Base-by-base conservation (phyloP, 2,329 filamentous ascomycete genomes). In the Bipolaris victoriae region DNA sequence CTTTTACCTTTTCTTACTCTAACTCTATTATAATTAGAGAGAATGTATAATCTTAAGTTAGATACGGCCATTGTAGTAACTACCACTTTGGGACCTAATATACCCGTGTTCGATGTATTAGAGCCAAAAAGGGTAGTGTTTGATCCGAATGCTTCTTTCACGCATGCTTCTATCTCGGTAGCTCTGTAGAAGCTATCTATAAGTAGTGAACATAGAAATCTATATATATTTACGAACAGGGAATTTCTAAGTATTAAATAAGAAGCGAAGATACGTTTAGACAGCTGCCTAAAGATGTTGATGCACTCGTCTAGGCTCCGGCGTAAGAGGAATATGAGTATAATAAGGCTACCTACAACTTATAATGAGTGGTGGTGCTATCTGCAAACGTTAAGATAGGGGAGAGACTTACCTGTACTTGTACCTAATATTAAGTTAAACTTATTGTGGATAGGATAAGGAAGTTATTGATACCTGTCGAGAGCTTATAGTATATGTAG, bases 101-200 rank as follows among this genome's bases (percentile, higher is more conserved):
- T 57, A 24, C 11, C 4, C 10, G 7, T 16, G 3, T 16, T n/a
- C 10, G 57, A 51, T 39, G 29, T 15, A n/a, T 7, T 29, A 5
- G 33, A 52, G 9, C 60, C 11, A 45, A 66, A 66, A 31, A 66
- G 10, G 10, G 41, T 7, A 4, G 46, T 55, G n/a, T 55, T 35
- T 47, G 11, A 45, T 5, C 49, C 22, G 26, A 58, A 65, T 9
- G 36, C 60, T 48, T 58, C 36, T 40, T 58, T 61, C 13, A 63
- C 18, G 26, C 76, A 36, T 73, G 62, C 55, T 76, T 81, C 63
- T 72, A 74, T 49, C 67, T 77, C 33, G 62, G 63, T 49, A 73
- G 77, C 58, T 71, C 36, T 55, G 48, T 63, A 48, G 37, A 67
- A 49, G 57, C 57, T 60, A 55, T 55, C 33, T 13, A 31, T 50